Conservation (phyloP, 768 basidiomycete species). For the Amanita jacksonii region DNA sequence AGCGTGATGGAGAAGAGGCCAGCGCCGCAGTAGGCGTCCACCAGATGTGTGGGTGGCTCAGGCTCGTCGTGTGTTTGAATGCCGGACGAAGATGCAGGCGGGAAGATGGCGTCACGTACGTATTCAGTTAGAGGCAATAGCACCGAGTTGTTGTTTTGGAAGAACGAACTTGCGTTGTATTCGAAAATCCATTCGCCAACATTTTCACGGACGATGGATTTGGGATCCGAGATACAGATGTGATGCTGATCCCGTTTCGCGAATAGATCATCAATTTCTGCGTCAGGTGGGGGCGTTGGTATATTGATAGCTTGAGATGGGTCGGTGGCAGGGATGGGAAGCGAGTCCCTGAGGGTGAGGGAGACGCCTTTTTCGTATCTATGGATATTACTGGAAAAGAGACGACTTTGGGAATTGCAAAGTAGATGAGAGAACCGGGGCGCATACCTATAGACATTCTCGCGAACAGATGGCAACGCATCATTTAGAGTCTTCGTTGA, state of each 20-base stretch:
- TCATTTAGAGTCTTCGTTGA: conserved; percentile 74
- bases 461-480: conserved; percentile 49
- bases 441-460: conserved; percentile 60
- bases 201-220: conserved; percentile 69
- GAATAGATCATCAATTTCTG: not conserved
- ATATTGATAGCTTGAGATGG: conserved; percentile 8
- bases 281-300: conserved; percentile 14
- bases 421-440: not conserved
- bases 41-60: conserved; percentile 72
- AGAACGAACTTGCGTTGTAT: conserved; percentile 84
- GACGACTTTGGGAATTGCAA: conserved; percentile 6
- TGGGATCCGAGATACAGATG: conserved; percentile 79
- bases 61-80: conserved; percentile 9
- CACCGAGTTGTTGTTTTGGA: conserved; percentile 97
- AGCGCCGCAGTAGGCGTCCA: conserved; percentile 91
- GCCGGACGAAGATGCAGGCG: conserved; percentile 16
- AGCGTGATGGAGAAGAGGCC: conserved; percentile 85
- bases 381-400: conserved; percentile 53
- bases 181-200: conserved; percentile 80
- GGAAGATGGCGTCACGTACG: conserved; percentile 67
- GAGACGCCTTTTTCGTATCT: conserved; percentile 85
- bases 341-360: conserved; percentile 81
- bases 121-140: conserved; percentile 78
- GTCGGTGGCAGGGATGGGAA: conserved; percentile 9
- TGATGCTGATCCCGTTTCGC: conserved; percentile 40